Base-by-base conservation (phyloP, 768 basidiomycete genomes). In the Multifurca ochricompacta region DNA sequence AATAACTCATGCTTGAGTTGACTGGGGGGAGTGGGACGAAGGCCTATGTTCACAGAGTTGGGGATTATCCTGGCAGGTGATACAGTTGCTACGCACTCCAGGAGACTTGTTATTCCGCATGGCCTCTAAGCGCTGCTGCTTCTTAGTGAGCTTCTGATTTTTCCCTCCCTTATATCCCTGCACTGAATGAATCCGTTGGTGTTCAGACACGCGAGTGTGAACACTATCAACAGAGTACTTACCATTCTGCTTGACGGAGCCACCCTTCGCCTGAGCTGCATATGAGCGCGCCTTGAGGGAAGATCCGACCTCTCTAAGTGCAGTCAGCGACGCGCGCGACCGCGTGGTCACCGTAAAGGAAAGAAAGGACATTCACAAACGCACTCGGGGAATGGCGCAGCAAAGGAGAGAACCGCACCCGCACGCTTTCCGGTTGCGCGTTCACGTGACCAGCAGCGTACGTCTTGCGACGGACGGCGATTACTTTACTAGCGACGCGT, bases 1-100 rank as follows among this genome's bases (percentile, higher is more conserved):
- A 80, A 77, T 13, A 78, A 44, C 0, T 69, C 67, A 18, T 77
- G 67, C 21, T 66, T 69, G 18, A 81, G 58, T 47, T 71, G 69
- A 1, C 59, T 61, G 10, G 61, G 0, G 76, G 64, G 66, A 80
- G 63, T 4, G 76, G 68, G 41, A 69, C 62, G 59, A 78, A 80
- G 16, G 71, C 67, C 78, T 80, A 13, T 16, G 21, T 45, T 21
- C 11, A 35, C 23, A 25, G 4, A 23, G 23, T 49, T 3, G 14
- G 31, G 11, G 28, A 18, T 19, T 34, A 39, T 30, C 6, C 13
- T n/a, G 9, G 6, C 7, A n/a, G 40, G 18, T 18, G 37, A 51
- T 3, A 14, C 5, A 35, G 31, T 31, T 6, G 27, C 31, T 8
- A 60, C 57, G 37, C 37, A 60, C 59, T 8, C 59, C 59, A 36